Evolutionary conservation across 2,329 filamentous ascomycete genomes (phyloP).

Genomic region (Colletotrichum lentis): DNA sequence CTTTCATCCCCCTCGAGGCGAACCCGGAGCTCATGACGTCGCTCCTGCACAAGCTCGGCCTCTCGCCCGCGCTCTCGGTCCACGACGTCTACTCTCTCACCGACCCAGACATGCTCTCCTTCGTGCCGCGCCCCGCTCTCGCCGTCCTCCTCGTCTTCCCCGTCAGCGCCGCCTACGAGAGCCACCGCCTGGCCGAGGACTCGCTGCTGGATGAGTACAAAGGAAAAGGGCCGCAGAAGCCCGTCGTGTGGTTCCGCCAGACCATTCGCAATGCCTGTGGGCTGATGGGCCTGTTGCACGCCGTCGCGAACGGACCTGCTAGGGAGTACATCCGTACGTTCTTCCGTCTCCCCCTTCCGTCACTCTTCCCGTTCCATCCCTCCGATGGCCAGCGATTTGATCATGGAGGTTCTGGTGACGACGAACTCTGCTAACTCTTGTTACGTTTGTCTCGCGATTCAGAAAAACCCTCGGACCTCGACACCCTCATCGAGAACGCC

Average conservation of each 20-base stretch:
- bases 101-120: conserved; percentile 82
- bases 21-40: conserved; percentile 90
- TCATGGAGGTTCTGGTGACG: background rate
- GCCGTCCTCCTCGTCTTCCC: conserved; percentile 94
- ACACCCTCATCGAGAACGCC: conserved; percentile 73
- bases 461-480: conserved; percentile 65
- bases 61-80: conserved; percentile 78
- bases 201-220: conserved; percentile 67
- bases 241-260: conserved; percentile 92
- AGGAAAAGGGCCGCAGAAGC: conserved; percentile 72
- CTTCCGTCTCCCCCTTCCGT: conserved; percentile 38
- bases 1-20: conserved; percentile 70
- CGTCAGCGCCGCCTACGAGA: conserved; percentile 80
- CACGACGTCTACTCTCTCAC: conserved; percentile 93
- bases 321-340: conserved; percentile 65
- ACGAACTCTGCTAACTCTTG: background rate
- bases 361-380: background rate
- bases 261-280: conserved; percentile 95
- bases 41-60: conserved; percentile 83
- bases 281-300: conserved; percentile 86
- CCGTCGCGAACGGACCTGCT: conserved; percentile 78
- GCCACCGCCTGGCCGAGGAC: conserved; percentile 78
- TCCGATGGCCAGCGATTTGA: background rate
- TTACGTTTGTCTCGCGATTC: background rate
- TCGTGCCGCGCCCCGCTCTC: conserved; percentile 86